Percentiles rank a stretch among this genome's conserved stretches.
These are phyloP conservation scores for Eutrema heterophyllum DNA, from an alignment of 345 rosid species.

Conservation along the genomic window DNA sequence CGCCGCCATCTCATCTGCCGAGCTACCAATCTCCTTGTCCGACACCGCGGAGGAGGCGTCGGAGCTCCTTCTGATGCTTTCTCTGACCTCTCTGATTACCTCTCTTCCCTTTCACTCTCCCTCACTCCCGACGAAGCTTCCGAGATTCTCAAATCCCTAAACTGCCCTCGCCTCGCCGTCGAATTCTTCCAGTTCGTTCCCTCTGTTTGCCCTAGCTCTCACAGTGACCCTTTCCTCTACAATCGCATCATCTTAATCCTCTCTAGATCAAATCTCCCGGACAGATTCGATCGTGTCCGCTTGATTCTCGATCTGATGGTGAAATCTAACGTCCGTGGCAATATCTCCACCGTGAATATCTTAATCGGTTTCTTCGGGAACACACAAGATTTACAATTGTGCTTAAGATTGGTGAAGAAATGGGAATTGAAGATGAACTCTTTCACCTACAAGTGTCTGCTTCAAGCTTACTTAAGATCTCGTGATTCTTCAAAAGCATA, in stretches of 20 bases:
- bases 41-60: neutral
- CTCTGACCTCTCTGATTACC: slow-evolving; percentile 46
- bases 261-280: slow-evolving; percentile 55
- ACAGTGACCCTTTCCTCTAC: slow-evolving; percentile 58
- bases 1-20: slow-evolving; percentile 75
- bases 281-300: slow-evolving; percentile 45
- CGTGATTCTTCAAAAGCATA: slow-evolving; percentile 48
- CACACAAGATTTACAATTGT: slow-evolving; percentile 50
- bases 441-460: slow-evolving; percentile 74
- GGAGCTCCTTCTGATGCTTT: slow-evolving; percentile 32
- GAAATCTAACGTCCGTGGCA: slow-evolving; percentile 44
- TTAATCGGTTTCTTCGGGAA: slow-evolving; percentile 62
- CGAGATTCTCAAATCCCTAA: slow-evolving; percentile 77
- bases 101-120: slow-evolving; percentile 53
- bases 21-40: slow-evolving; percentile 57
- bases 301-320: slow-evolving; percentile 56
- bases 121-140: slow-evolving; percentile 78
- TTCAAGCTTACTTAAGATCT: slow-evolving; percentile 79
- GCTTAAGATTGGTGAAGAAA: slow-evolving; percentile 49
- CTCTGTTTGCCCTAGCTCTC: slow-evolving; percentile 45
- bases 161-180: slow-evolving; percentile 58
- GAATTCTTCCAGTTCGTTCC: slow-evolving; percentile 62
- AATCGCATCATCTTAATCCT: slow-evolving; percentile 66
- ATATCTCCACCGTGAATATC: slow-evolving; percentile 72
- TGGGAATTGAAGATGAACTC: slow-evolving; percentile 81